Evolutionary conservation across 2,329 filamentous ascomycete species (phyloP).

Genomic region (Calycina herbarum): DNA sequence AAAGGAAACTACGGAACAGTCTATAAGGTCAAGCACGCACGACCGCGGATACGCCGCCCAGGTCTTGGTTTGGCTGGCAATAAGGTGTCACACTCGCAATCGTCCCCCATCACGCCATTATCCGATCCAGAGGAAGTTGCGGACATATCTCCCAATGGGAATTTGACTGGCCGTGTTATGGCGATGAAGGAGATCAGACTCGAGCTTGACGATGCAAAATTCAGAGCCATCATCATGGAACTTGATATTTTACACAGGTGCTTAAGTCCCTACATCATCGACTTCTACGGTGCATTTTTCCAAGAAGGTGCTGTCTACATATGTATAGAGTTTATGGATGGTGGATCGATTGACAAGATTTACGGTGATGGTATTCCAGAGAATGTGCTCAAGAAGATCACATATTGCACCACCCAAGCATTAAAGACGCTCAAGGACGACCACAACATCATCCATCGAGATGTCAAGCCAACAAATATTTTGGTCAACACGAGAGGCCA

Average conservation of each 20-base stretch:
- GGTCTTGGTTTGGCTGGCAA: conserved; percentile 56
- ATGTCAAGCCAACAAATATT: conserved; percentile 99
- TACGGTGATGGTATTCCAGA: conserved; percentile 91
- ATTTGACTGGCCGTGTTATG: conserved; percentile 78
- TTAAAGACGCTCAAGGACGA: conserved; percentile 94
- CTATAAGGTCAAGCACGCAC: conserved; percentile 89
- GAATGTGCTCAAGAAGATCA: conserved; percentile 83
- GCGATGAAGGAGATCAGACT: conserved; percentile 99
- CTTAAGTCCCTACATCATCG: conserved; percentile 92
- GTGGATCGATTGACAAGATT: conserved; percentile 94
- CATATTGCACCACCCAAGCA: conserved; percentile 84
- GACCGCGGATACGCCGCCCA: conserved; percentile 58
- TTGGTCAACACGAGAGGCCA: conserved; percentile 86
- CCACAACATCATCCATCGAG: conserved; percentile 98
- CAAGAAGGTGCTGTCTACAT: conserved; percentile 99
- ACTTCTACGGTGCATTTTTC: conserved; percentile 98
- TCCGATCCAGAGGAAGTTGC: conserved; percentile 28
- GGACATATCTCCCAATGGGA: conserved; percentile 42
- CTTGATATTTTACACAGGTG: conserved; percentile 94
- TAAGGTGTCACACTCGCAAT: conserved; percentile 24
- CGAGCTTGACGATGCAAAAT: conserved; percentile 94
- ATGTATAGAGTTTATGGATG: conserved; percentile 99
- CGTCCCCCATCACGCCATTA: conserved; percentile 40
- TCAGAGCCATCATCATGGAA: conserved; percentile 96
- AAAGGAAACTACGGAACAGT: conserved; percentile 99